phyloP scores from a whole-genome alignment of 2,329 filamentous ascomycete species.

The Beauveria caledonica region DNA sequence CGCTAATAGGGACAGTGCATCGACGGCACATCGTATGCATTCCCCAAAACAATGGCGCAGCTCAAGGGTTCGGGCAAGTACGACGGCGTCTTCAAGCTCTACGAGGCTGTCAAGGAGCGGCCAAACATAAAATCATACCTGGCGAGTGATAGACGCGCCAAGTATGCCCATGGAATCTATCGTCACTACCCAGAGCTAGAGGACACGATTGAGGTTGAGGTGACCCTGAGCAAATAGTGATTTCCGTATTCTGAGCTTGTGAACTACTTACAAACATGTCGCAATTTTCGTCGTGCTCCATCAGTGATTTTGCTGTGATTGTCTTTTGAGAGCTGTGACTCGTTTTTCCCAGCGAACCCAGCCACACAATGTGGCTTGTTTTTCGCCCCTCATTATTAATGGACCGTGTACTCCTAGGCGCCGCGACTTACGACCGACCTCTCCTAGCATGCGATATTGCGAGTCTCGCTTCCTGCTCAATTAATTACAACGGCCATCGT shows the following conservation, averaged over 20 bases:
- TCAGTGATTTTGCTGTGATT: too few relatives aligned
- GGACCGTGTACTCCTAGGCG: background rate
- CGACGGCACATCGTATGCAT: slow-evolving; percentile 56
- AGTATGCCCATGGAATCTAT: slow-evolving; percentile 60
- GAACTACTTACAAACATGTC: background rate
- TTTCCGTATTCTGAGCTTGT: background rate
- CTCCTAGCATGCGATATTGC: too few relatives aligned
- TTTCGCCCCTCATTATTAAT: background rate
- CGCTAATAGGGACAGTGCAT: slow-evolving; percentile 31
- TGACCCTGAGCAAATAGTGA: background rate
- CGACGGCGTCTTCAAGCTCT: slow-evolving; percentile 53
- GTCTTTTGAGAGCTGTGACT: too few relatives aligned
- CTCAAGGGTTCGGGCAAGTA: slow-evolving; percentile 50
- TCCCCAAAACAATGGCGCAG: slow-evolving; percentile 56
- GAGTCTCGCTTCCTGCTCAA: background rate
- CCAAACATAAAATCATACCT: slow-evolving; percentile 62
- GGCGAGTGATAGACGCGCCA: slow-evolving; percentile 51
- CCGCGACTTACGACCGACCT: too few relatives aligned
- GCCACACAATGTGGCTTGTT: background rate
- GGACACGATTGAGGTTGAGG: slow-evolving; percentile 18
- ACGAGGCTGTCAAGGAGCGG: slow-evolving; percentile 52
- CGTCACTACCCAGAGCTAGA: slow-evolving; percentile 69
- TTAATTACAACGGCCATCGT: background rate
- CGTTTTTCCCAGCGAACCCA: background rate
- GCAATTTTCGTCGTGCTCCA: background rate